phyloP scores from a whole-genome alignment of 768 basidiomycete species.

The Gloeophyllum trabeum region DNA sequence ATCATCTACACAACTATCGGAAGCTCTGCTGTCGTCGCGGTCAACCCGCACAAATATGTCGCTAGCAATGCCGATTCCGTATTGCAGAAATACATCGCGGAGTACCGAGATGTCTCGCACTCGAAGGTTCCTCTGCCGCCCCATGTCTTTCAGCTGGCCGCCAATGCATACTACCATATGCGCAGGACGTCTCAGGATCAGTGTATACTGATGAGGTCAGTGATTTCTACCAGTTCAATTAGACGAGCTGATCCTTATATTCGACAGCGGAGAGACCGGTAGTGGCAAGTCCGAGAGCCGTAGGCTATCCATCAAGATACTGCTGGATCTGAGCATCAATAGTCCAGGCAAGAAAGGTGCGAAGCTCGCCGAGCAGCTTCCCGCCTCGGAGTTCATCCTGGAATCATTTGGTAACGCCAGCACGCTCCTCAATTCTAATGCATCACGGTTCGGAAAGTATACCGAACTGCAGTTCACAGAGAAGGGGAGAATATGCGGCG shows the following conservation, averaged over 20 bases:
- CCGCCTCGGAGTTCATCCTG: slow-evolving; percentile 90
- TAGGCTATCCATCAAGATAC: slow-evolving; percentile 80
- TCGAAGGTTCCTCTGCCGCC: slow-evolving; percentile 53
- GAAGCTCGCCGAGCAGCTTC: slow-evolving; percentile 78
- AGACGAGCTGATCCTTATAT: not conserved
- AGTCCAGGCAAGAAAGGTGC: slow-evolving; percentile 89
- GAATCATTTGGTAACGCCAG: slow-evolving; percentile 92
- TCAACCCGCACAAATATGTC: slow-evolving; percentile 93
- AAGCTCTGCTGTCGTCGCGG: slow-evolving; percentile 62
- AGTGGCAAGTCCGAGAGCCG: slow-evolving; percentile 92
- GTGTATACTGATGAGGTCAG: slow-evolving; percentile 75
- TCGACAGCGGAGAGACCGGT: slow-evolving; percentile 73
- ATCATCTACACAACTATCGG: slow-evolving; percentile 70
- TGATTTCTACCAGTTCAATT: slow-evolving; percentile 4
- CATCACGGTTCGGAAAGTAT: slow-evolving; percentile 95
- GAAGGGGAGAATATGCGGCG: slow-evolving; percentile 75
- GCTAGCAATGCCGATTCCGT: slow-evolving; percentile 74
- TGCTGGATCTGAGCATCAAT: slow-evolving; percentile 82
- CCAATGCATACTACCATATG: slow-evolving; percentile 95
- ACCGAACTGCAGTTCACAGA: slow-evolving; percentile 97
- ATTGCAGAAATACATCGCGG: slow-evolving; percentile 76
- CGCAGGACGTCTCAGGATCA: slow-evolving; percentile 89
- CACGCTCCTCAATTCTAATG: slow-evolving; percentile 87
- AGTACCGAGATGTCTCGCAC: slow-evolving; percentile 67
- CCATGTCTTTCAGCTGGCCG: slow-evolving; percentile 87